A percentile compares a stretch with the other conserved stretches of the same genome.
Conservation (phyloP, 2,329 filamentous ascomycete species). For the Penicillium capsulatum region DNA sequence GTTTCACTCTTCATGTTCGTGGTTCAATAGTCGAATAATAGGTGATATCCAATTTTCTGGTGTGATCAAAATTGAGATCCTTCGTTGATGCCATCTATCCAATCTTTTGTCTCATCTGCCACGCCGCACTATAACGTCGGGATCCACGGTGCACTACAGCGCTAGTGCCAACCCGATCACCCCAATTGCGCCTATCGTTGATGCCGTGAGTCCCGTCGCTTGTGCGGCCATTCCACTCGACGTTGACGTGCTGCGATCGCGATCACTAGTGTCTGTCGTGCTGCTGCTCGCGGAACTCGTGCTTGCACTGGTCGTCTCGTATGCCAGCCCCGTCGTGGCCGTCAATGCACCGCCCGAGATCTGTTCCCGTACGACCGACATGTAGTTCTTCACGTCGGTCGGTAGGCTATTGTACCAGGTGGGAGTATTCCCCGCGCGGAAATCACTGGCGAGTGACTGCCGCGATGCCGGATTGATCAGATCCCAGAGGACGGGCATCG, state of each 20-base stretch:
- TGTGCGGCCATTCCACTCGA: conserved; percentile 18
- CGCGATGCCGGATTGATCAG: conserved; percentile 29
- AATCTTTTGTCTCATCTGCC: not conserved
- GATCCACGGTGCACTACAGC: conserved; percentile 13
- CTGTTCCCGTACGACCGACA: conserved; percentile 27
- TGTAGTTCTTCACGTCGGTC: conserved; percentile 30
- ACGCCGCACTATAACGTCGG: not conserved
- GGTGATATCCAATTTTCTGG: no score
- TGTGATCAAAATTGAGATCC: no score
- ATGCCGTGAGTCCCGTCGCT: conserved; percentile 17
- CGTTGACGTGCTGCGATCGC: conserved; percentile 15
- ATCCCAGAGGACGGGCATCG: conserved; percentile 28
- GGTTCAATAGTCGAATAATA: no score
- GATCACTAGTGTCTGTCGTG: conserved; percentile 9
- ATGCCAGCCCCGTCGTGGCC: conserved; percentile 20
- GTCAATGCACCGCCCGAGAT: conserved; percentile 27
- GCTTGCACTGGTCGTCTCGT: conserved; percentile 13
- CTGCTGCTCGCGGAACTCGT: conserved; percentile 7
- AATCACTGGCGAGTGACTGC: conserved; percentile 28
- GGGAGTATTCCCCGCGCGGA: conserved; percentile 31
- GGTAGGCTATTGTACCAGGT: conserved; percentile 32
- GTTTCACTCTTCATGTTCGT: no score
- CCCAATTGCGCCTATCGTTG: conserved; percentile 21
- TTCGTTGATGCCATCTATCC: no score
- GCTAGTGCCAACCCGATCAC: conserved; percentile 23